Base-by-base conservation (phyloP, 2,329 filamentous ascomycete species). In the Aspergillus tamarii region DNA sequence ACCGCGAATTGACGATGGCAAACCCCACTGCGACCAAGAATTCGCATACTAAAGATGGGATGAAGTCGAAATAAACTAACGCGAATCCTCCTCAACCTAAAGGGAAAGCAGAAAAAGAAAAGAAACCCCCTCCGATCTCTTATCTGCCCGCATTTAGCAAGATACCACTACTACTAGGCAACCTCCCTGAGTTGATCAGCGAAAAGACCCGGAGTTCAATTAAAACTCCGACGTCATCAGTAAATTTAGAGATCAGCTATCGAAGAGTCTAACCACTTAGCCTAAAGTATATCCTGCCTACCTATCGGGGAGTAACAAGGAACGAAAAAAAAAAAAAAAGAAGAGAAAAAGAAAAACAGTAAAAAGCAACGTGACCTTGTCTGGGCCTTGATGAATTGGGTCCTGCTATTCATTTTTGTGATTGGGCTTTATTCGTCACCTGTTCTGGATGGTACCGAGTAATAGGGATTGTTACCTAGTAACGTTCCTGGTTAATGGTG, bases 31-130 rank as follows among this genome's bases (percentile, higher is more conserved):
- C 23, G 21, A 48, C 21, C 21, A 46, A 46, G n/a, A 21, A 21
- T 23, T 11, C 21, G 10, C 23, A 14, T 14, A 48, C 16, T 9
- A 19, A 41, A n/a, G 39, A 41, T 6, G 28, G 28, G 48, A 32
- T 52, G 48, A 52, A 52, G 48, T 52, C 16, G 19, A 52, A 52
- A 52, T 52, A 52, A 52, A 34, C 48, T 52, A 52, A 32, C 28
- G 26, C 26, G 32, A 32, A 32, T n/a, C 28, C 7, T 32, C 28
- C 19, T 32, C 26, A 52, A 11, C 19, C 48, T 21, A 28, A 30
- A 34, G 19, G 39, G 19, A 41, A n/a, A 21, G 14, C 26, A 32
- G 23, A n/a, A 41, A 57, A 45, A 57, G 39, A 30, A 41, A 57
- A 57, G 32, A 46, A 10, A 19, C 6, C 12, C 26, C 16, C 19